phyloP scores from a whole-genome alignment of 495 filamentous ascomycete species.

The Lasiosphaeriaceae sp. region DNA sequence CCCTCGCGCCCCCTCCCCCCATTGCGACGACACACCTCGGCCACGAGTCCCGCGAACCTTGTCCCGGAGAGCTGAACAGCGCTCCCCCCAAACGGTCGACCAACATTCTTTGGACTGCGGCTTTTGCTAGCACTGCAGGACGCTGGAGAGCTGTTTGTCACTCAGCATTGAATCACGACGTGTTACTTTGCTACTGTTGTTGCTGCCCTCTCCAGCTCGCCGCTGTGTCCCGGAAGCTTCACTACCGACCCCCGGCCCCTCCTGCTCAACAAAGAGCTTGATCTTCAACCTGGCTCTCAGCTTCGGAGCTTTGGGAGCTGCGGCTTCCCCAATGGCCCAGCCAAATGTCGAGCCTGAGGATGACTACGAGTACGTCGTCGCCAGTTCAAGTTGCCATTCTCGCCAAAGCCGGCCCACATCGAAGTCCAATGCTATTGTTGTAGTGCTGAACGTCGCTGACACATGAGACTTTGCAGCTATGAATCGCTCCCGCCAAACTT shows the following conservation, averaged over 20 bases:
- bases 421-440: too few relatives aligned
- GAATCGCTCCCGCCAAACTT: conserved; percentile 58
- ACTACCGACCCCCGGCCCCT: background rate
- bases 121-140: background rate
- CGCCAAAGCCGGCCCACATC: too few relatives aligned
- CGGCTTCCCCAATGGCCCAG: conserved; percentile 56
- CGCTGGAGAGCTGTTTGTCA: background rate
- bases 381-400: too few relatives aligned
- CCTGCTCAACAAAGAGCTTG: conserved; percentile 2
- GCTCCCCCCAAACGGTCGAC: background rate
- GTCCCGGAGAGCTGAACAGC: background rate
- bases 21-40: conserved; percentile 5
- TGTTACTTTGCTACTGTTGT: too few relatives aligned
- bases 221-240: background rate
- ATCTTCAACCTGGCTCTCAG: conserved; percentile 53
- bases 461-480: conserved; percentile 38
- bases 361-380: conserved; percentile 52
- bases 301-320: conserved; percentile 51
- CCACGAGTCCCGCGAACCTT: background rate
- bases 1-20: background rate
- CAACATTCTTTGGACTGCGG: background rate
- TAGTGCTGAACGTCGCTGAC: too few relatives aligned
- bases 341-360: conserved; percentile 51
- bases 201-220: background rate
- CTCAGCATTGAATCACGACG: conserved; percentile 17